Conservation (phyloP, 345 rosid genomes). For the Nephelium lappaceum region DNA sequence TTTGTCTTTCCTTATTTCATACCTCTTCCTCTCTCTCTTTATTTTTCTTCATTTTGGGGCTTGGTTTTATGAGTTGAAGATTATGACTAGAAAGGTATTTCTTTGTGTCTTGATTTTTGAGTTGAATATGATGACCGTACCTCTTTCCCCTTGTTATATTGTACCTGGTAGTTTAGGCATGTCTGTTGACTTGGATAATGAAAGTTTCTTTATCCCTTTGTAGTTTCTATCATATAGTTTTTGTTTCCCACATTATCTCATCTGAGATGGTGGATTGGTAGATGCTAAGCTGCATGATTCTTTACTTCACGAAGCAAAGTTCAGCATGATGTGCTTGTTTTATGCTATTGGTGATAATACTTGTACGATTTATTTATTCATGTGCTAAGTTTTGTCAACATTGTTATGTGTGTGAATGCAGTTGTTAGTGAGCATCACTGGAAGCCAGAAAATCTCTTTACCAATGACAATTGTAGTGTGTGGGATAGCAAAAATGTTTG, state of each 20-base stretch:
- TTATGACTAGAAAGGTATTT: neutral
- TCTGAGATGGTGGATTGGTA: too few species aligned
- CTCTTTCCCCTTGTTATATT: neutral
- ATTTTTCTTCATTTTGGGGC: neutral
- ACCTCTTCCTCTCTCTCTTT: neutral
- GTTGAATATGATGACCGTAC: neutral
- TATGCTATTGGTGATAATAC: neutral
- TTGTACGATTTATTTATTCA: neutral
- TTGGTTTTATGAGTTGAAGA: neutral
- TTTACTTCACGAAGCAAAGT: too few species aligned
- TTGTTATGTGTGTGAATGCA: conserved; percentile 37
- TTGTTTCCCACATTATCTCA: neutral
- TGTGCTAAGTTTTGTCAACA: neutral
- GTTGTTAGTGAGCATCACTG: conserved; percentile 76
- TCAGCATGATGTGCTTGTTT: neutral
- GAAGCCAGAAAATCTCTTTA: conserved; percentile 75
- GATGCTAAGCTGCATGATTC: too few species aligned
- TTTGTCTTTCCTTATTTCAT: neutral
- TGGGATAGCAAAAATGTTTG: conserved; percentile 98
- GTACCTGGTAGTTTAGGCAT: neutral
- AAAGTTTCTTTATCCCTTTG: neutral
- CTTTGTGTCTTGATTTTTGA: neutral
- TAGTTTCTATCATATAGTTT: neutral
- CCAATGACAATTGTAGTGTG: conserved; percentile 88
- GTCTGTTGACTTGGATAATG: neutral